Base-by-base conservation (phyloP, 2,329 filamentous ascomycete species). In the Dothistroma pini region DNA sequence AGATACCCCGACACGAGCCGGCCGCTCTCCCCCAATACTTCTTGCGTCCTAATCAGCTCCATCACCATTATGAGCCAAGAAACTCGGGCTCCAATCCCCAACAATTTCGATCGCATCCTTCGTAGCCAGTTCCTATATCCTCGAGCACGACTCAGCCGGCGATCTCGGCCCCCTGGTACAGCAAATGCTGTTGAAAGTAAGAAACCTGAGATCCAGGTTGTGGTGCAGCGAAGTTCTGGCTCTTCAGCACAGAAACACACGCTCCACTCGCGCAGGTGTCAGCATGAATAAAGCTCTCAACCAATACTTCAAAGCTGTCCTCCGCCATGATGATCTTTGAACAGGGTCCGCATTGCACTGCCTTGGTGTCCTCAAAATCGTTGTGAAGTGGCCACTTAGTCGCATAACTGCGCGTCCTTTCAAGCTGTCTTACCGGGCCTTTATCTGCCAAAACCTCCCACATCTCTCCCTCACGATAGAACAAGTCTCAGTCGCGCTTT, bases 151-250 rank as follows among this genome's bases (percentile, higher is more conserved):
- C 25, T 38, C 57, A 10, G 50, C 53, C 7, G 64, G 59, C 11
- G 48, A 50, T 9, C 47, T 41, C 6, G 59, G 38, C 2, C 64
- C 62, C 52, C 64, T 2, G 25, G 25, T 6, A 6, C 6, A 6
- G 2, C 3, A 6, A 2, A 3, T 6, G 25, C 25, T 2, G 25
- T 2, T 29, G 25, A 29, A 2, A 29, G 25, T 29, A 29, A 71
- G 58, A 85, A 6, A 6, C 25, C 25, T 29, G 25, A 6, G 6
- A 29, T 2, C 25, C 2, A 29, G 25, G 25, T 29, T 29, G 25
- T 6, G 25, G 25, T 29, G 25, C 25, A 29, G 25, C 25, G 25
- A 29, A 29, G 25, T 29, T 29, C 25, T 29, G 25, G 25, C 25
- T 29, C 6, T 44, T 44, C 41, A 44, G 41, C 41, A 44, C 16